These are phyloP conservation scores for Theileria sp. DNA, from an alignment of 169 alveolate genomes.

Conservation along the genomic window DNA sequence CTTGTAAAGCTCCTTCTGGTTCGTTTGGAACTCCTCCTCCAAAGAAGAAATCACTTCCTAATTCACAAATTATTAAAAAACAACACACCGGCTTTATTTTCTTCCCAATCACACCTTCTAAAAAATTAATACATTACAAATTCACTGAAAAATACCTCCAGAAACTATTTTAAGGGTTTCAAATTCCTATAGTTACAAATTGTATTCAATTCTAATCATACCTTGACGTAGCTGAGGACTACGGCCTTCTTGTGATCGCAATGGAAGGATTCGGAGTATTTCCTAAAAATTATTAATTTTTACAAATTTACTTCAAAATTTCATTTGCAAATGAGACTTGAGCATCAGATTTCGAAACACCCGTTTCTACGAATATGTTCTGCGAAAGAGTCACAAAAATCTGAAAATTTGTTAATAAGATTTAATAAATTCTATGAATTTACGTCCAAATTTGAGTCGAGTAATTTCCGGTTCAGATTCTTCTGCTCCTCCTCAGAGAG, in stretches of 20 bases:
- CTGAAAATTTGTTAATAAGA: too few species aligned
- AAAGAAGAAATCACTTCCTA: slow-evolving; percentile 21
- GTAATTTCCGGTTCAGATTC: slow-evolving; percentile 19
- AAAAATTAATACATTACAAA: not conserved
- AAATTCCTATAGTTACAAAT: slow-evolving; percentile 3
- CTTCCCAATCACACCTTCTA: not conserved
- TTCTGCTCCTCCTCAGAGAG: slow-evolving; percentile 44
- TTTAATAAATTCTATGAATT: not conserved
- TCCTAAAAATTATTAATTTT: slow-evolving; percentile 1
- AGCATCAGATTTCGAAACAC: not conserved
- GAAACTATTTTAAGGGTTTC: slow-evolving; percentile 6
- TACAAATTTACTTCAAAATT: not conserved
- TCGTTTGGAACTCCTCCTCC: slow-evolving; percentile 10
- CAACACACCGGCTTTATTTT: slow-evolving; percentile 1
- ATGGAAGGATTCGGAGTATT: slow-evolving; percentile 4
- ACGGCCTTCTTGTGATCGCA: not conserved
- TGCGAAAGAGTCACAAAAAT: slow-evolving; percentile 4
- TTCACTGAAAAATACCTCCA: slow-evolving; percentile 8
- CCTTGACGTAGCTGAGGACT: slow-evolving; percentile 8
- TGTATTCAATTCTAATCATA: not conserved
- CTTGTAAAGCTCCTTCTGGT: slow-evolving; percentile 19
- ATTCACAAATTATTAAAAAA: not conserved
- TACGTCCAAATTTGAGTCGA: slow-evolving; percentile 5
- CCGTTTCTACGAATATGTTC: slow-evolving; percentile 13
- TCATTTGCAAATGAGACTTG: not conserved